Evolutionary conservation across 805 yeast species (phyloP), one percentile per base, ranked within the genome.

Genomic region (Ogataea allantospora): DNA sequence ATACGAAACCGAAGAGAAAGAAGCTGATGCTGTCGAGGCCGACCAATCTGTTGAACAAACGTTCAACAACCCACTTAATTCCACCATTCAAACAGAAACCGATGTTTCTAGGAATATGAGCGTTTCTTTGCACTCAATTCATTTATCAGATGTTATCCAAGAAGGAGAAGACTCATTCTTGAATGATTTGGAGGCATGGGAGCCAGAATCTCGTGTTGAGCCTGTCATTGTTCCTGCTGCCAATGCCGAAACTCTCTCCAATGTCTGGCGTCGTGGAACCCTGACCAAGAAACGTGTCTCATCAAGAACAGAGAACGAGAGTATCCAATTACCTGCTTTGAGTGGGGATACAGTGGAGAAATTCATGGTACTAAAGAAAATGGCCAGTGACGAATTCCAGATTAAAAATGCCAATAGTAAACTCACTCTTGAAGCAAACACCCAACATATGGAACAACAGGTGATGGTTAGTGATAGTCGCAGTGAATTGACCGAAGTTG

Each of bases 161-260:
- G 62, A 70, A 34, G 23, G 9, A 21, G 59, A 67, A 10, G 67
- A 68, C 47, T 68, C 75, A 18, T 65, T 65, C 14, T 51, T 57
- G 42, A 69, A 67, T 33, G 74, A 69, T 29, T 48, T 70, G 19
- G 54, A 71, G 20, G 64, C 64, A 1, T 66, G 61, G 61, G 55
- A 57, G 31, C 43, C 43, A 3, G 51, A 47, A 19, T 32, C 46
- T 9, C 41, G 43, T 6, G 33, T 31, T 5, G 29, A 27, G 18
- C 43, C 44, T 9, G n/a, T n/a, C 7, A 19, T 18, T 1, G 16
- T 19, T 13, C 14, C 41, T 8, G 41, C 42, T 14, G 13, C 41
- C 25, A 50, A 53, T 28, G 46, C 42, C 10, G 47, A 50, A 7
- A 40, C 52, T 17, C 32, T 59, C 13, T 33, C 52, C 12, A 44